Evolutionary conservation across 495 filamentous ascomycete genomes (phyloP).

Genomic region (Hypoxylon rickii): DNA sequence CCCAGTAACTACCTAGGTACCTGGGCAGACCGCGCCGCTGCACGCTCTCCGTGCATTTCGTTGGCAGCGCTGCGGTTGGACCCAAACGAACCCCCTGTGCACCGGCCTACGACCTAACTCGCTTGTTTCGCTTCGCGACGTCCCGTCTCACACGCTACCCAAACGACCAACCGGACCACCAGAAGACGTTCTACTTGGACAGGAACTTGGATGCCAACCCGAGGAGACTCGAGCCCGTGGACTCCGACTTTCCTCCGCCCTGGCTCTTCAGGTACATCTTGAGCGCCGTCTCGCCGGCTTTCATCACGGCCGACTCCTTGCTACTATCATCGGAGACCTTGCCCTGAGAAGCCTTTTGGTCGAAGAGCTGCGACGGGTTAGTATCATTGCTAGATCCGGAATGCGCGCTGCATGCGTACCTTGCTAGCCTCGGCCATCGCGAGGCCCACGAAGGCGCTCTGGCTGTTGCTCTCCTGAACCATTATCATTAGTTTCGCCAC

Average conservation of each 20-base stretch:
- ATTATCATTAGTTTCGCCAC: not conserved
- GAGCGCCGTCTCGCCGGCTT: slow-evolving; percentile 59
- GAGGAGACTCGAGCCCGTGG: slow-evolving; percentile 38
- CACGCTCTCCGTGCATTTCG: too few relatives aligned
- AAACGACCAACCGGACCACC: not conserved
- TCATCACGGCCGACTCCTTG: slow-evolving; percentile 56
- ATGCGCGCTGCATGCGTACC: slow-evolving; percentile 31
- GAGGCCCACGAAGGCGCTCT: slow-evolving; percentile 55
- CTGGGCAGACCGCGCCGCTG: too few relatives aligned
- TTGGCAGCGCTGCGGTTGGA: too few relatives aligned
- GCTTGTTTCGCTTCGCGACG: too few relatives aligned
- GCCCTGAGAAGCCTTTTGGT: slow-evolving; percentile 51
- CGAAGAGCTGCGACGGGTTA: slow-evolving; percentile 47
- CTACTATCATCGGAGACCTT: slow-evolving; percentile 50
- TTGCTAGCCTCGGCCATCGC: slow-evolving; percentile 59
- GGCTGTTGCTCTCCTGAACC: slow-evolving; percentile 36
- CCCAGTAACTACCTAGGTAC: too few relatives aligned
- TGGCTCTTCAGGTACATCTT: slow-evolving; percentile 61
- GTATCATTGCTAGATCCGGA: not conserved
- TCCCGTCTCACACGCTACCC: not conserved
- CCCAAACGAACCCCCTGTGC: too few relatives aligned
- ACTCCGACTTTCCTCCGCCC: slow-evolving; percentile 28
- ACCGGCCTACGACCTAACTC: too few relatives aligned
- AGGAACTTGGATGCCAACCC: slow-evolving; percentile 50
- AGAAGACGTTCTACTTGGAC: not conserved